Conservation (phyloP, 768 basidiomycete genomes). For the Hydnomerulius pinastri region DNA sequence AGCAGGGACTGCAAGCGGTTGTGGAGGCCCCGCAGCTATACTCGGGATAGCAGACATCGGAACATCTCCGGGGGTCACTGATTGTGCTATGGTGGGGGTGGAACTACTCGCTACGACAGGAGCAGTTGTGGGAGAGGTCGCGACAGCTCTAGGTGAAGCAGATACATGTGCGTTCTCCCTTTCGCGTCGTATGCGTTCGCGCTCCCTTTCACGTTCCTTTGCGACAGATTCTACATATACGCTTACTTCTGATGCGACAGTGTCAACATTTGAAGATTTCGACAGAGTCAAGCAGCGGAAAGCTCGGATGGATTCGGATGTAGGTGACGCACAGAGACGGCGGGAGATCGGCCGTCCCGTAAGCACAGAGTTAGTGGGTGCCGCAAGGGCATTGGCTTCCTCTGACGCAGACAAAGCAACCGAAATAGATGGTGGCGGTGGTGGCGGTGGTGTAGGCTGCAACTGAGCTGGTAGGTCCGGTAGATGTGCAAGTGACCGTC, state of each 20-base stretch:
- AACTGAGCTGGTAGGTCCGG: slow-evolving; percentile 68
- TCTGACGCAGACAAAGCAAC: slow-evolving; percentile 21
- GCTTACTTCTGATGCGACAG: slow-evolving; percentile 61
- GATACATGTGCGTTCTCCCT: slow-evolving; percentile 48
- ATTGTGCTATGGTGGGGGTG: slow-evolving; percentile 15
- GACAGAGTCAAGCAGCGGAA: slow-evolving; percentile 56
- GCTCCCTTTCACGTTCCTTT: slow-evolving; percentile 75
- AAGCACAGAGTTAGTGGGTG: slow-evolving; percentile 11
- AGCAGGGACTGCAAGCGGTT: slow-evolving; percentile 9
- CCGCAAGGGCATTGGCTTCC: slow-evolving; percentile 1
- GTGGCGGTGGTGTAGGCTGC: slow-evolving; percentile 52
- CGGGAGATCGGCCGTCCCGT: slow-evolving; percentile 32
- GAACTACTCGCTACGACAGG: slow-evolving; percentile 7
- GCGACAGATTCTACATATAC: slow-evolving; percentile 75
- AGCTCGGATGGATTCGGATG: slow-evolving; percentile 39
- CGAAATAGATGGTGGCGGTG: slow-evolving; percentile 35
- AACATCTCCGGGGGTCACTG: slow-evolving; percentile 12
- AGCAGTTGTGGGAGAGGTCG: slow-evolving; percentile 23
- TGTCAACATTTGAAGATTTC: slow-evolving; percentile 49
- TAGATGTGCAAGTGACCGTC: slow-evolving; percentile 50
- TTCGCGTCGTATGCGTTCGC: slow-evolving; percentile 70
- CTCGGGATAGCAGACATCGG: slow-evolving; percentile 21
- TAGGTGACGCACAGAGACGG: slow-evolving; percentile 36
- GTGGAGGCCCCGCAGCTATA: slow-evolving; percentile 14
- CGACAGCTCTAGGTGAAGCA: slow-evolving; percentile 24